Evolutionary conservation across 2,329 filamentous ascomycete genomes (phyloP), one percentile per base, ranked within the genome.

Genomic region (Beauveria sp.): DNA sequence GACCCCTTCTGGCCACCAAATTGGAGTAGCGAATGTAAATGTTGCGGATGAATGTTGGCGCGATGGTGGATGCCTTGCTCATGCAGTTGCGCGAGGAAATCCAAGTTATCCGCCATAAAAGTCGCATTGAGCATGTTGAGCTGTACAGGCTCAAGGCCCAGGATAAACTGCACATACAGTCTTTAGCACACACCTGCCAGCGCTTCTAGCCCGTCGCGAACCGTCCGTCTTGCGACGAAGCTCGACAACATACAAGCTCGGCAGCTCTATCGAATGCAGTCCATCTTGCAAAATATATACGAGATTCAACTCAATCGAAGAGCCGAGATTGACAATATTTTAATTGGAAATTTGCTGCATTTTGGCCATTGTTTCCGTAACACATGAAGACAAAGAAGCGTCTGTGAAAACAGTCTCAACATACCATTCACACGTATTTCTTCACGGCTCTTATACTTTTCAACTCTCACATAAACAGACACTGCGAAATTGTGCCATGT

Each of bases 301-400:
- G 26, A 58, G 43, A 8, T 20, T 58, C 3, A 58, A 20, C 31
- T 57, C 54, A n/a, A 57, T 40, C 28, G 48, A 31, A 12, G 43
- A 49, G 26, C 54, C 26, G 14, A 49, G n/a, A 31, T 57, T 57
- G 54, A 57, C 43, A 40, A 57, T 57, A 8, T 49, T 49, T 31
- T 38, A 20, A 18, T 26, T 40, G 6, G 28, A 8, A n/a, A 38
- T 40, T 40, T 58, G 55, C 43, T 58, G 43, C 3, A 20, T 26
- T 49, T 20, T 58, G 43, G 43, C 43, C 55, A 58, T 58, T 49
- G n/a, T n/a, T n/a, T n/a, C n/a, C n/a, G 14, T 58, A 20, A 49
- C 10, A 12, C 3, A 49, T 12, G n/a, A 4, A 20, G 9, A 49
- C 43, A 49, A 24, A n/a, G 2, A 22, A 26, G 22, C 12, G n/a